Evolutionary conservation across 1,284 basidiomycete genomes (phyloP).

Genomic region (Chiua sp.): DNA sequence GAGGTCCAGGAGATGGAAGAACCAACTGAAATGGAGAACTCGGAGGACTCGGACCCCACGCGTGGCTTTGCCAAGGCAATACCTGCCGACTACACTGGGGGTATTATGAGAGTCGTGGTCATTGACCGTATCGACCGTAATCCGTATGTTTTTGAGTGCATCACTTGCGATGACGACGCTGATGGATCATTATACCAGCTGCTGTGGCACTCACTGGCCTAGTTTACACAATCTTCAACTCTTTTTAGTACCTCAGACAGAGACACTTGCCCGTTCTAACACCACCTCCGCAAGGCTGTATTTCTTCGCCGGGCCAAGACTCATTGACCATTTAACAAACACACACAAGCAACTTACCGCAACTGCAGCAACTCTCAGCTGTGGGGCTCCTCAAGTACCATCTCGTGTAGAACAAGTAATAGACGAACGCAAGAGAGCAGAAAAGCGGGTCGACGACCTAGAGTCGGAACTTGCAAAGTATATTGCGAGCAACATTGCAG

Average conservation of each 20-base stretch:
- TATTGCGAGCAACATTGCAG: conserved; percentile 54
- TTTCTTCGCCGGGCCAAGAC: conserved; percentile 82
- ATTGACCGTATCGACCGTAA: conserved; percentile 85
- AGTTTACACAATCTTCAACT: conserved; percentile 73
- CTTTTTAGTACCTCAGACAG: conserved; percentile 71
- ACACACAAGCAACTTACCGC: conserved; percentile 60
- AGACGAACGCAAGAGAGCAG: conserved; percentile 65
- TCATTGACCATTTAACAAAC: conserved; percentile 63
- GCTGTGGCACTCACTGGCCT: conserved; percentile 87
- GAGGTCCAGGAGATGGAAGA: conserved; percentile 70
- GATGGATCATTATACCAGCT: conserved; percentile 47
- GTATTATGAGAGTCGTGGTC: conserved; percentile 80
- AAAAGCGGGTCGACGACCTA: conserved; percentile 67
- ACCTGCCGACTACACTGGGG: conserved; percentile 74
- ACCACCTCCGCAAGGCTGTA: conserved; percentile 74
- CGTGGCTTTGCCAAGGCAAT: conserved; percentile 61
- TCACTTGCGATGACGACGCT: conserved; percentile 5
- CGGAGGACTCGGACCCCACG: conserved; percentile 43
- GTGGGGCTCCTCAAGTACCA: conserved; percentile 66
- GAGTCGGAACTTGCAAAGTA: conserved; percentile 70
- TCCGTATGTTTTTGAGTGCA: conserved; percentile 53
- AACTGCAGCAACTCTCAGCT: conserved; percentile 67
- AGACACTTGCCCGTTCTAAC: conserved; percentile 60
- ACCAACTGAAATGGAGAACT: conserved; percentile 42
- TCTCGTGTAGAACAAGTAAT: conserved; percentile 72